Percentiles rank a stretch among this genome's conserved stretches.
Conservation (phyloP, 1,284 basidiomycete species). For the Agroathelia rolfsii region DNA sequence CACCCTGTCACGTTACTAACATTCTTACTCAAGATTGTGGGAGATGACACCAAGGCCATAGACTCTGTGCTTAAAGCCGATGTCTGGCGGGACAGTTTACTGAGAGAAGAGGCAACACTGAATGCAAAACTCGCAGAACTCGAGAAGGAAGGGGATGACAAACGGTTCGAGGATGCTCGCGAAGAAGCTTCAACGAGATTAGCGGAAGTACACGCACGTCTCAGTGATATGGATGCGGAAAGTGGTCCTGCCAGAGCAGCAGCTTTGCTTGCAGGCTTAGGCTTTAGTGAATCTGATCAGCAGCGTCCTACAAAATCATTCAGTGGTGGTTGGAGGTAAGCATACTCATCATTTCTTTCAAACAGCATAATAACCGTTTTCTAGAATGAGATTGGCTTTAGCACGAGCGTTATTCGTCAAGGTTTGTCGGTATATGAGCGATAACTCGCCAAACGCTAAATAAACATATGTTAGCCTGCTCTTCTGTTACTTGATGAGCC, state of each 20-base stretch:
- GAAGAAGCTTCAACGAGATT: conserved; percentile 82
- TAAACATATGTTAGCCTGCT: conserved; percentile 40
- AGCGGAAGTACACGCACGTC: conserved; percentile 85
- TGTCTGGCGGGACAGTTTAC: conserved; percentile 87
- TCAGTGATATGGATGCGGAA: conserved; percentile 97
- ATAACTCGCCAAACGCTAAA: conserved; percentile 3
- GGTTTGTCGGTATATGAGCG: conserved; percentile 29
- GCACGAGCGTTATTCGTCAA: conserved; percentile 93
- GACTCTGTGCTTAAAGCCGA: conserved; percentile 95
- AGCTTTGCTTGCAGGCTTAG: conserved; percentile 80
- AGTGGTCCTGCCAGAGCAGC: conserved; percentile 93
- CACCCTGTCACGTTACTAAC: background rate
- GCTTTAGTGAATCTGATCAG: conserved; percentile 87
- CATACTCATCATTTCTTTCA: conserved; percentile 2
- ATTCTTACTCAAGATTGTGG: conserved; percentile 50
- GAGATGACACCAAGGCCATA: conserved; percentile 88
- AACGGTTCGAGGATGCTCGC: conserved; percentile 67
- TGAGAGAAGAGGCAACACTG: conserved; percentile 72
- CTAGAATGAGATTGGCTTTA: conserved; percentile 75
- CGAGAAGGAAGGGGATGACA: conserved; percentile 69
- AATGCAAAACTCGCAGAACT: conserved; percentile 66
- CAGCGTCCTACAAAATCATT: conserved; percentile 76
- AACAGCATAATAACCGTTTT: conserved; percentile 1
- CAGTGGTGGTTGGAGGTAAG: conserved; percentile 92
- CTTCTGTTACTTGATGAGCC: conserved; percentile 90